Conservation (phyloP, 371 early-diverging fungal genomes). For the Mucor sp. region DNA sequence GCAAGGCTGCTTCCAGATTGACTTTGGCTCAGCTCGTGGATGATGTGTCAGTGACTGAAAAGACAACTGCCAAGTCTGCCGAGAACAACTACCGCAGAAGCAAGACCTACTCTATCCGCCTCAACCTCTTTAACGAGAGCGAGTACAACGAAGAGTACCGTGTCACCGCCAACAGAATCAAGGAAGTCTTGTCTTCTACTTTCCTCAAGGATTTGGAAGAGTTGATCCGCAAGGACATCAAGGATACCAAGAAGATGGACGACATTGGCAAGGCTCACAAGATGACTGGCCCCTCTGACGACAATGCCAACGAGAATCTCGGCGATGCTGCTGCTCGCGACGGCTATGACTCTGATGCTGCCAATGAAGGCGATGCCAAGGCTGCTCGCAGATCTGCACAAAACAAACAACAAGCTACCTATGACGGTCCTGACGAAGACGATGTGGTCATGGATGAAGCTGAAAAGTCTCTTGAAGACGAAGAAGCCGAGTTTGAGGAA, state of each 20-base stretch:
- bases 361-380: conserved; percentile 74
- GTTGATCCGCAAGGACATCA: conserved; percentile 56
- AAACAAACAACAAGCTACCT: conserved; percentile 68
- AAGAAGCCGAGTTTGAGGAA: conserved; percentile 57
- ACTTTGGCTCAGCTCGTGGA: conserved; percentile 85
- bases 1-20: conserved; percentile 65
- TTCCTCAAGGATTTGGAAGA: conserved; percentile 79
- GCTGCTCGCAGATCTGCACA: conserved; percentile 56
- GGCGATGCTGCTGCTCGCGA: conserved; percentile 40
- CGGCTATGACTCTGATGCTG: conserved; percentile 54
- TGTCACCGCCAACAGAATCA: conserved; percentile 68
- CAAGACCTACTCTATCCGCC: conserved; percentile 76
- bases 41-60: conserved; percentile 75
- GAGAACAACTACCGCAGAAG: conserved; percentile 55
- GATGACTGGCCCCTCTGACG: conserved; percentile 21
- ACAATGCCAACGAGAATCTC: conserved; percentile 53
- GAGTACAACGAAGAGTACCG: conserved; percentile 83
- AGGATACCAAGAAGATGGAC: conserved; percentile 58
- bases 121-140: conserved; percentile 81
- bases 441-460: conserved; percentile 54
- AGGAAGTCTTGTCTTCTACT: conserved; percentile 68
- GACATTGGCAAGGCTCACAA: conserved; percentile 47
- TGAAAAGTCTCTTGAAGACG: conserved; percentile 54
- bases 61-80: conserved; percentile 50
- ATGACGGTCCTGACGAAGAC: conserved; percentile 74